Percentiles rank a stretch among this genome's conserved stretches.
These are phyloP conservation scores for Schoenoplectus triqueter DNA, from an alignment of 202 grass and related monocot genomes.

Conservation along the genomic window DNA sequence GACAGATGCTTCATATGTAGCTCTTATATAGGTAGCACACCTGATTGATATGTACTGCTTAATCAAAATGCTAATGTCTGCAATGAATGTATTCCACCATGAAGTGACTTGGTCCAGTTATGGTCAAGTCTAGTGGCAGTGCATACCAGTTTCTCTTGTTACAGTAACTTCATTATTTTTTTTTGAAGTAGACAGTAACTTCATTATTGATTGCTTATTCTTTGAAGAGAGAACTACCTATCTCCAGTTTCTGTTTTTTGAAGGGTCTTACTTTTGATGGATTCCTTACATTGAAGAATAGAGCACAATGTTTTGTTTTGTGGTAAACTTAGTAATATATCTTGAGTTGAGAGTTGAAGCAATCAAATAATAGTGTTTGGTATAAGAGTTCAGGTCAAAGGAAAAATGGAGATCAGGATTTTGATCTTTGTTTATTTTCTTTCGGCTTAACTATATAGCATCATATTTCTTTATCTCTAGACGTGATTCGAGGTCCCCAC, in stretches of 20 bases:
- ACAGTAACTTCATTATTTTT: slow-evolving; percentile 14
- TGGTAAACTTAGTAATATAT: slow-evolving; percentile 4
- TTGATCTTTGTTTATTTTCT: slow-evolving; percentile 60
- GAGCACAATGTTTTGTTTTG: neutral
- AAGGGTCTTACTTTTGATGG: slow-evolving; percentile 6
- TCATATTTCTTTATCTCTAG: slow-evolving; percentile 98
- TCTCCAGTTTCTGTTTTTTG: neutral
- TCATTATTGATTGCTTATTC: slow-evolving; percentile 28
- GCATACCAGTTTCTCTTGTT: neutral
- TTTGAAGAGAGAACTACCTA: slow-evolving; percentile 26
- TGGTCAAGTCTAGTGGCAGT: neutral
- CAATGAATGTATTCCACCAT: neutral
- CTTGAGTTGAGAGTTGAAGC: neutral
- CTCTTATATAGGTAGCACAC: neutral
- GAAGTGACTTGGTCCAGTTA: slow-evolving; percentile 21
- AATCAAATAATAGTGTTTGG: slow-evolving; percentile 18
- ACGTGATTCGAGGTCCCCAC: slow-evolving; percentile 98
- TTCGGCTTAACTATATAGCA: slow-evolving; percentile 83
- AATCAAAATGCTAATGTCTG: neutral
- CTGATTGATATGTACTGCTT: neutral
- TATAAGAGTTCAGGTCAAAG: slow-evolving; percentile 30
- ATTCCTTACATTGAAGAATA: slow-evolving; percentile 2
- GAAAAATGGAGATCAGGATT: slow-evolving; percentile 63
- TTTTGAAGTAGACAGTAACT: neutral
- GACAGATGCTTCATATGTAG: neutral